Base-by-base conservation (phyloP, 2,329 filamentous ascomycete species). In the Aspergillus aculeatus region DNA sequence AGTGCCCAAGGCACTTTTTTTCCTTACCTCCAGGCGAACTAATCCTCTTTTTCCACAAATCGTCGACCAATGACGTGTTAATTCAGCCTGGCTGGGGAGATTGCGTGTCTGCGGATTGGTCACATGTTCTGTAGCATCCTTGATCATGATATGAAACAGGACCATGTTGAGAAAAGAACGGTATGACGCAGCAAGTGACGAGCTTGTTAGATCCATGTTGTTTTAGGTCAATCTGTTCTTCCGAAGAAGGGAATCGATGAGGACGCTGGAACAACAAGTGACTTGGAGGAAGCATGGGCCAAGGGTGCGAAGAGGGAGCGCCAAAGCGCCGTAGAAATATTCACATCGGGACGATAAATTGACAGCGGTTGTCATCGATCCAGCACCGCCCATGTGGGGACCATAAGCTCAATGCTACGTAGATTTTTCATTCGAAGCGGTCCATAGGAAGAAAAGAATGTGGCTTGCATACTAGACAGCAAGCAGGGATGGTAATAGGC, bases 81-180 rank as follows among this genome's bases (percentile, higher is more conserved):
- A 50, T 12, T 11, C 5, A 49, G n/a, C 31, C 10, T 52, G 23
- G 32, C 19, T 44, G 47, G 44, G 56, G 47, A 47, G 52, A 47
- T 24, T 50, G 53, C 26, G 49, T 44, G n/a, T 23, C 50, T 31
- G 49, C 48, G 35, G 47, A 62, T 60, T 58, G 57, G 56, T 60
- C 61, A 61, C 56, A 62, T 63, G 60, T 57, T 49, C 50, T 41
- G 58, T 31, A 2, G 52, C 11, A 44, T 32, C 50, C 55, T 47
- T 55, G 54, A 31, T 26, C 49, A 56, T 51, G 35, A 58, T 60
- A 56, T 61, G 62, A 63, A 66, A 64, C 62, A 56, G 48, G 50
- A 55, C 55, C 54, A 47, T 54, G 47, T 38, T 50, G 44, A 21
- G 19, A 47, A 35, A 54, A 26, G 47, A 44, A 50, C 41, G 54